Base-by-base conservation (phyloP, 164 flowering plant genomes). In the Stephania cephalantha region DNA sequence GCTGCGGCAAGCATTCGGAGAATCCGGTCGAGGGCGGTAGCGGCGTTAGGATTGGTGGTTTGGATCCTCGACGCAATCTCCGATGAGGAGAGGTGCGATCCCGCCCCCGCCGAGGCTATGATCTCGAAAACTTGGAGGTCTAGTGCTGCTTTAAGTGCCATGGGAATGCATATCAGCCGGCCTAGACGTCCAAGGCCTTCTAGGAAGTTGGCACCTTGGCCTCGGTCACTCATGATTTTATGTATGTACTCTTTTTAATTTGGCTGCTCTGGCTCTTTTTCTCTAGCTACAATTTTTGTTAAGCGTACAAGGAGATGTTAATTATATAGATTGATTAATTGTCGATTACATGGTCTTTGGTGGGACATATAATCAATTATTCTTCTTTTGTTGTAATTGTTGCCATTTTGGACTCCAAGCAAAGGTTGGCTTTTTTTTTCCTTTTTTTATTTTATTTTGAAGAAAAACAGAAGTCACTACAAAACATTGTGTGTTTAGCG, bases 1-100 rank as follows among this genome's bases (percentile, higher is more conserved):
- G 71, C 72, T 44, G 75, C 72, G 9, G 42, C 75, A 1, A 79
- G 78, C 15, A 79, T 17, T 35, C 75, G 29, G 30, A 79, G 81
- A 9, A 79, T 79, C 7, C 81, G 75, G 1, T 79, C 73, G n/a
- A 79, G 50, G 45, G 70, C 30, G 22, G 66, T 30, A 0, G 75
- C 31, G 2, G 78, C 78, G 29, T 55, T 58, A 42, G 78, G 69
- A 22, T 72, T 79, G 10, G 30, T 52, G 8, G 78, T 75, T 9
- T 72, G 75, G 9, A 79, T 71, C 9, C 75, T 52, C n/a, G 78
- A 29, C 6, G 46, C 75, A 1, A 79, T 13, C 1, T 74, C 25
- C 25, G 69, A 42, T 46, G 76, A 7, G 4, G 76, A 65, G 17
- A 74, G 70, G 8, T 25, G 68, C 2, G 78, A 75, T 0, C 29